Conservation (phyloP, 83 land plant species). For the Picea mariana region DNA sequence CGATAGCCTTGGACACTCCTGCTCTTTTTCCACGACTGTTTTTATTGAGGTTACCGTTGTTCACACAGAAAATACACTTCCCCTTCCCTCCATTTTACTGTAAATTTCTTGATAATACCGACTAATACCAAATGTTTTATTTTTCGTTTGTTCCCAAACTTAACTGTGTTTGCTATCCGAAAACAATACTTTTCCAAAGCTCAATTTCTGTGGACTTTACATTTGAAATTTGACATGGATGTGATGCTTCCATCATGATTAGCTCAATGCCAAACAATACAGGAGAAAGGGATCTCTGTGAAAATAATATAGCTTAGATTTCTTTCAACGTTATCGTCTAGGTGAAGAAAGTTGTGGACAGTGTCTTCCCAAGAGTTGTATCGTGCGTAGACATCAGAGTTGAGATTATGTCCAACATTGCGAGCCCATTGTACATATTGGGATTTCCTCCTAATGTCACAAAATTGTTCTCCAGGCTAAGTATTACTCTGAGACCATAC, state of each 20-base stretch:
- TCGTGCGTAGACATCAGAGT: conserved; percentile 88
- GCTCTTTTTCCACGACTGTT: conserved; percentile 24
- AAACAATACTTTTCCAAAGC: not conserved
- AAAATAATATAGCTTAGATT: conserved; percentile 24
- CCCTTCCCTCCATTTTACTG: not conserved
- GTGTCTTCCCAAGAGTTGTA: conserved; percentile 74
- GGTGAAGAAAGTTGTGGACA: conserved; percentile 50
- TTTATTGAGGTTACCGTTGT: conserved; percentile 6
- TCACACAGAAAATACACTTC: too few species aligned
- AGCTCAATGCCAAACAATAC: conserved; percentile 18
- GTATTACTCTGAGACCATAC: conserved; percentile 43
- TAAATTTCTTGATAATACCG: not conserved
- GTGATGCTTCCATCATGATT: conserved; percentile 43
- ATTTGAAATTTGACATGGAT: conserved; percentile 21
- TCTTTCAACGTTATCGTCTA: conserved; percentile 61
- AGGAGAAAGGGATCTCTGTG: conserved; percentile 21
- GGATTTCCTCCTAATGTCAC: conserved; percentile 56
- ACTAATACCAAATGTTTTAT: too few species aligned
- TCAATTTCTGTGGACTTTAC: not conserved
- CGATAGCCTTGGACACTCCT: conserved; percentile 9
- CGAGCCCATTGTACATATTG: conserved; percentile 77
- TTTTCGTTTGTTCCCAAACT: too few species aligned
- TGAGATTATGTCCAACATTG: conserved; percentile 20
- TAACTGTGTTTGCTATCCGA: not conserved
- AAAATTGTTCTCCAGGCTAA: conserved; percentile 68